Evolutionary conservation across 75 land plant species (phyloP), one percentile per base, ranked within the genome.

Genomic region (Selaginella moellendorffii): DNA sequence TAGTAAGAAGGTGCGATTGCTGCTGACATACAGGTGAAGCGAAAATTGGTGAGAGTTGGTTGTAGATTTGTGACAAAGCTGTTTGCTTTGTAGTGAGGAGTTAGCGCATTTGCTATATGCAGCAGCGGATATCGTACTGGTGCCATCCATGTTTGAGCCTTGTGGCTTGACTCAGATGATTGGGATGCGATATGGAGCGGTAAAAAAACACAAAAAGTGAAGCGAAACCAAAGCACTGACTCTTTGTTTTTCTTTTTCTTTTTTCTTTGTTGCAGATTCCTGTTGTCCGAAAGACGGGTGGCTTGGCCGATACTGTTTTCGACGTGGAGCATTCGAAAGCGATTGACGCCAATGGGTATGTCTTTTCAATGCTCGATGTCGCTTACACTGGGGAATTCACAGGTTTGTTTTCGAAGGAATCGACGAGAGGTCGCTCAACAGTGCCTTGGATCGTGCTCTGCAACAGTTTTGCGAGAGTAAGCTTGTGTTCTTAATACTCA

Each of bases 161-260:
- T 83, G 86, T 65, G 86, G 86, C 21, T 77, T 83, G 56, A 72
- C 86, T 26, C 86, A 83, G 63, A 75, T 83, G 83, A 81, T 83
- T 68, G 86, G 83, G 31, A 83, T 83, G 86, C 81, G 83, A 9
- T 83, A 83, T 73, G 86, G 86, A 75, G 83, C 81, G 61, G 86
- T 83, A 78, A 21, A 27, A 9, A 62, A 18, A 62, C 2, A 5
- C 26, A 36, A 25, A 28, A 20, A 1, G 24, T 9, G 2, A 18
- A 17, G 25, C 2, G 2, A 1, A 12, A 25, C 2, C 2, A 8
- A 53, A 66, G 22, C 14, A 1, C 26, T 66, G 61, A 28, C 54
- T n/a, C 29, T 17, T 2, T 26, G 12, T 1, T 59, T 59, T 60
- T 22, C 18, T 31, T 26, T 9, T 62, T 24, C 2, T 24, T 12